Evolutionary conservation across 1,284 basidiomycete species (phyloP).

Genomic region (Gymnopus androsaceus): DNA sequence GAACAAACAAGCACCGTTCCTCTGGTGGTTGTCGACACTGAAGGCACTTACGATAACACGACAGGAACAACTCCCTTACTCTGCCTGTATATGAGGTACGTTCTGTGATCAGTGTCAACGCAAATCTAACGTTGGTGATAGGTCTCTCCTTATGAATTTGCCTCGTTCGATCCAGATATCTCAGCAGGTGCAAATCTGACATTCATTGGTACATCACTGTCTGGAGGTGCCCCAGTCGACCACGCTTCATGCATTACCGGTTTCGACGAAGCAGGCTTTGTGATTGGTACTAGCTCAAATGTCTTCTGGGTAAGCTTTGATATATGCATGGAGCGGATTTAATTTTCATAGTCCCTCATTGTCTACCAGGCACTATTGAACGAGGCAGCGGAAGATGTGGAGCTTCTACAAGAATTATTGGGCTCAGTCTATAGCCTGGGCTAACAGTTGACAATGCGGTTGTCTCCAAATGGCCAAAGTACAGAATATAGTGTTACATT

Average conservation of each 20-base stretch:
- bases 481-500: constrained; percentile 26
- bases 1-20: constrained; percentile 37
- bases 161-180: constrained; percentile 48
- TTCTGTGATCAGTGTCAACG: background rate
- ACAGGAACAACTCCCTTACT: background rate
- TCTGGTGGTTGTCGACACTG: constrained; percentile 33
- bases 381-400: background rate
- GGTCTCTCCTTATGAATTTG: constrained; percentile 23
- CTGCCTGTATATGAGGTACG: constrained; percentile 34
- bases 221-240: constrained; percentile 25
- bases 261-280: constrained; percentile 48
- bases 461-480: constrained; percentile 26
- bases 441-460: background rate
- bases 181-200: constrained; percentile 44
- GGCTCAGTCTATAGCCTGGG: background rate
- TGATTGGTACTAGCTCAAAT: constrained; percentile 44
- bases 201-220: constrained; percentile 40
- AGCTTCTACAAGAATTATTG: background rate
- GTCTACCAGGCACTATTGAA: too few relatives aligned
- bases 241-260: constrained; percentile 43
- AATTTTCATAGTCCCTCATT: too few relatives aligned
- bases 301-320: constrained; percentile 39
- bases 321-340: background rate
- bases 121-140: background rate
- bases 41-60: background rate